Evolutionary conservation across 2,329 filamentous ascomycete species (phyloP), one percentile per base, ranked within the genome.

Genomic region (Herpotrichia juniperi): DNA sequence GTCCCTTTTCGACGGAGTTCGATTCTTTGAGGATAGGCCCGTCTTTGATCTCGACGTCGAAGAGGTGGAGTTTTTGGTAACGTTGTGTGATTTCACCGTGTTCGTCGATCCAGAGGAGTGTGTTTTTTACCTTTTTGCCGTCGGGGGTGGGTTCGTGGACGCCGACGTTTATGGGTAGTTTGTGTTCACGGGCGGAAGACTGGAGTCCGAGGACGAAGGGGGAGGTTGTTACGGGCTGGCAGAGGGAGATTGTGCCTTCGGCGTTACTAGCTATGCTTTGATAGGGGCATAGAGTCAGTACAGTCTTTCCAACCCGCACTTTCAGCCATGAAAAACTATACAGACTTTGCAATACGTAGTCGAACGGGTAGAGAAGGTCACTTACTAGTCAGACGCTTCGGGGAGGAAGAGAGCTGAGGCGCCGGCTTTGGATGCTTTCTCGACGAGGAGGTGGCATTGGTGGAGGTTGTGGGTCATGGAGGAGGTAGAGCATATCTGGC

Each of bases 21-120:
- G 83, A 87, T 68, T 90, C 87, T 59, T 81, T 84, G 57, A 89
- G 70, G 0, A 78, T 72, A 0, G 86, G 85, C 0, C 84, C 84
- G 21, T 77, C 76, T 48, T 81, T 75, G 51, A 86, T 82, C 35
- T 81, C 80, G 52, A 86, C 82, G 71, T 97, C 91, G 74, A 97
- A 97, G 12, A 97, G 81, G 71, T 97, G 93, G 26, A 96, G 77
- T 73, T 97, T 97, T 72, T 96, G 89, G 75, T 97, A 97, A 17
- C 81, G 77, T 12, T 87, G 80, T 1, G 75, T 73, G 24, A 90
- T 85, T 4, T 79, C 67, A 1, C 87, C 87, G 0, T 76, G 63
- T 35, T 81, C 79, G 61, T 86, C 76, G 57, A 90, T 89, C 85
- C 86, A 90, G 40, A 89, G 77, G 24, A 86, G 76, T 0, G 83